A percentile compares a stretch with the other conserved stretches of the same genome.
Conservation (phyloP, 768 basidiomycete species). For the Lactifluus piperatus region DNA sequence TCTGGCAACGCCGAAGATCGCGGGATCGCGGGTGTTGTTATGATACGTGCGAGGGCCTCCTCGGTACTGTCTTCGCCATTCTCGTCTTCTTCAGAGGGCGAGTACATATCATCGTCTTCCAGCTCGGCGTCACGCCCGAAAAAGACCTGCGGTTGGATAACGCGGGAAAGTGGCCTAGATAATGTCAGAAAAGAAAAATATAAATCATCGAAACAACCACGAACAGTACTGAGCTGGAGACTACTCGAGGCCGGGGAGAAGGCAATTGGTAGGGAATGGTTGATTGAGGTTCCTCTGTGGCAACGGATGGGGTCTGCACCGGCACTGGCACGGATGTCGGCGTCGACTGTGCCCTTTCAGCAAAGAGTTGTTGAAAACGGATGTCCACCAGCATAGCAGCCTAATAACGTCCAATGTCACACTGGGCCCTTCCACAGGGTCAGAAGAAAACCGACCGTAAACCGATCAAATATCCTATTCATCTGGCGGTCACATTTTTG, state of each 20-base stretch:
- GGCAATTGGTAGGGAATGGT: no score
- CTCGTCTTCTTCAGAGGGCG: constrained; percentile 21
- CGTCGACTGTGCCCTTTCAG: constrained; percentile 1
- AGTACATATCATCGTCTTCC: constrained; percentile 26
- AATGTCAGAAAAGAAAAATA: background rate
- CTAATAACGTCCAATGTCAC: background rate
- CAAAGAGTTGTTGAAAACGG: background rate
- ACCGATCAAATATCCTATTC: constrained; percentile 8
- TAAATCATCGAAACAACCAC: background rate
- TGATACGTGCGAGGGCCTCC: constrained; percentile 9
- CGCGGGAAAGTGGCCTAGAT: constrained; percentile 2
- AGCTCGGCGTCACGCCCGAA: constrained; percentile 20
- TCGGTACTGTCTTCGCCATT: constrained; percentile 13
- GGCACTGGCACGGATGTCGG: background rate
- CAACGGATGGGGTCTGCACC: no score
- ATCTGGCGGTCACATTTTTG: constrained; percentile 11
- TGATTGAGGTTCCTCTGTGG: no score
- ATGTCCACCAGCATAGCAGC: constrained; percentile 9
- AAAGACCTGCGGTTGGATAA: constrained; percentile 8
- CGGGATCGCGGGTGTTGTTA: background rate
- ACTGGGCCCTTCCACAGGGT: background rate
- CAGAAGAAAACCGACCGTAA: background rate
- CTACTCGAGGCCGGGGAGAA: no score
- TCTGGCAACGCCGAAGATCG: background rate
- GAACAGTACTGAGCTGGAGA: constrained; percentile 1